A percentile compares a stretch with the other conserved stretches of the same genome.
phyloP scores from a whole-genome alignment of 257 asterid species.

The Henckelia pumila region DNA sequence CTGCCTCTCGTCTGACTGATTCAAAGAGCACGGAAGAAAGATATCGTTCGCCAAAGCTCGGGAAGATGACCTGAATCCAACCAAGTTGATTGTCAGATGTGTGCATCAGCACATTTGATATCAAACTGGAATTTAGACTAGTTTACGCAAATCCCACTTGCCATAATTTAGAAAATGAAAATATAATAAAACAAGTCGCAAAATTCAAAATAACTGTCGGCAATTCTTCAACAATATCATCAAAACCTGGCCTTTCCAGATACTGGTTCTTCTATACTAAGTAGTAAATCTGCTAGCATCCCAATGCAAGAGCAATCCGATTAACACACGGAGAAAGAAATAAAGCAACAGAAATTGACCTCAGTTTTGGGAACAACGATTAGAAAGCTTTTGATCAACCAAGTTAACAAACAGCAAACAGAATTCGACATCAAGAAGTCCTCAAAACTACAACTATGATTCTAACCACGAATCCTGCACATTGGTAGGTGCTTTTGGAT shows the following conservation, averaged over 20 bases:
- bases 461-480: not conserved
- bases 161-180: not conserved
- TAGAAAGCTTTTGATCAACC: not conserved
- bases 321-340: not conserved
- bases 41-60: conserved; percentile 63
- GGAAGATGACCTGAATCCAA: conserved; percentile 42
- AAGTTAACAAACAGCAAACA: not conserved
- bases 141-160: not conserved
- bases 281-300: not conserved
- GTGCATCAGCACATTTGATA: not conserved
- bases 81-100: not conserved
- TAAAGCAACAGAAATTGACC: not conserved
- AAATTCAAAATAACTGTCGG: not conserved
- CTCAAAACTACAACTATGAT: not conserved
- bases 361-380: not conserved
- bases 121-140: not conserved
- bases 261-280: not conserved
- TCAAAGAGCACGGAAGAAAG: conserved; percentile 54
- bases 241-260: not conserved
- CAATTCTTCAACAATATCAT: not conserved
- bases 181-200: not conserved
- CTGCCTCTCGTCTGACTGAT: conserved; percentile 43
- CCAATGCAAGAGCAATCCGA: not conserved
- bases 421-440: not conserved
- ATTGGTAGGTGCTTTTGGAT: not conserved